These are phyloP conservation scores for Citrus hindsii DNA, from an alignment of 345 rosid genomes.

Conservation along the genomic window DNA sequence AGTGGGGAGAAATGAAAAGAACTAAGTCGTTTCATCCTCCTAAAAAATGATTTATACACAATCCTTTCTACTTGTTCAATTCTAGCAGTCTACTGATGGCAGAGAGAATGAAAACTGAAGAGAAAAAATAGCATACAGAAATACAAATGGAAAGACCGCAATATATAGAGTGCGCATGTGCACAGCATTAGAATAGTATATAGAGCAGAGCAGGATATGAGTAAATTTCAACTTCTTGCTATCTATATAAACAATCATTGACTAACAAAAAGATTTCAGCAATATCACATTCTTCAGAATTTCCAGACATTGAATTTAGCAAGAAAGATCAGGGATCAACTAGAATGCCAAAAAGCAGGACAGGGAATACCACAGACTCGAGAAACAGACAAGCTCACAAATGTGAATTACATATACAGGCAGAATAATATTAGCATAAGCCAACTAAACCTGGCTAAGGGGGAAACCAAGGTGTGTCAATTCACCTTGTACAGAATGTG, in stretches of 20 bases:
- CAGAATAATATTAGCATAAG: background rate
- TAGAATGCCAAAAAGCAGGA: background rate
- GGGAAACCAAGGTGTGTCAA: background rate
- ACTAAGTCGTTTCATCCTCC: background rate
- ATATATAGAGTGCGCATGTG: background rate
- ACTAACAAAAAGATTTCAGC: background rate
- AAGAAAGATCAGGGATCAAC: background rate
- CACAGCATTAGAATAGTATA: background rate
- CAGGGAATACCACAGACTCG: constrained; percentile 11
- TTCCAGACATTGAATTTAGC: background rate
- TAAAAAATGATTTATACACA: background rate
- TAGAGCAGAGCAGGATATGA: background rate
- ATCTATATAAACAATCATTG: background rate
- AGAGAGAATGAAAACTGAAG: background rate
- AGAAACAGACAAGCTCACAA: background rate
- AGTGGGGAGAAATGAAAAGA: background rate
- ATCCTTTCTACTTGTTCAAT: background rate
- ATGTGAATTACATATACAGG: constrained; percentile 11
- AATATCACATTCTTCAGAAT: background rate
- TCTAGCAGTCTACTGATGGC: background rate
- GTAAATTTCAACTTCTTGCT: background rate
- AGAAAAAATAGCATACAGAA: background rate
- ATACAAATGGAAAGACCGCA: background rate
- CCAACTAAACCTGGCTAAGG: constrained; percentile 1
- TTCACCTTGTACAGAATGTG: constrained; percentile 13